phyloP scores from a whole-genome alignment of 2,329 filamentous ascomycete species.

The Pseudogymnoascus sp. region DNA sequence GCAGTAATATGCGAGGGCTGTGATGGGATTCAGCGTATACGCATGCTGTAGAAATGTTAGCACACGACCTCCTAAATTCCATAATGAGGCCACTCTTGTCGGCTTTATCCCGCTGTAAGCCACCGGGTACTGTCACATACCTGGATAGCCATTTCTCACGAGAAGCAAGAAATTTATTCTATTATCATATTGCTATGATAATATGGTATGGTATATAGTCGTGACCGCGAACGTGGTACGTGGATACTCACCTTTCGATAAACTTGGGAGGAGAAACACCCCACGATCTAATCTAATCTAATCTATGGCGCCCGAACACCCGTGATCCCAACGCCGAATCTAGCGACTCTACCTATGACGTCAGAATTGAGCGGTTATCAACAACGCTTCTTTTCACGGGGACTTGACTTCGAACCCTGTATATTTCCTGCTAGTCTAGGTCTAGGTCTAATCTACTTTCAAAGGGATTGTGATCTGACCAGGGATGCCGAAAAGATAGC shows the following conservation, averaged over 20 bases:
- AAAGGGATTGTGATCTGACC: not conserved
- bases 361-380: not conserved
- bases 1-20: conserved; percentile 48
- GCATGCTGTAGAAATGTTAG: conserved; percentile 22
- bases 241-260: conserved; percentile 3
- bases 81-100: not conserved
- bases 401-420: not conserved
- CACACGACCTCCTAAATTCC: not conserved
- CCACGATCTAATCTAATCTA: conserved; percentile 5
- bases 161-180: not conserved
- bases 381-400: not conserved
- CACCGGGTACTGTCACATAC: not conserved
- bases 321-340: not conserved
- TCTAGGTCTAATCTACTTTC: not conserved
- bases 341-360: not conserved
- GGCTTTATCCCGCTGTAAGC: not conserved
- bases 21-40: conserved; percentile 42
- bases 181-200: not conserved
- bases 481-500: not conserved
- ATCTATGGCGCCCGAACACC: not conserved
- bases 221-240: not conserved
- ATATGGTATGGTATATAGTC: not conserved
- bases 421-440: not conserved
- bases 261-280: not conserved
- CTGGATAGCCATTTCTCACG: not conserved